Conservation (phyloP, 257 asterid genomes). For the Capsicum baccatum region DNA sequence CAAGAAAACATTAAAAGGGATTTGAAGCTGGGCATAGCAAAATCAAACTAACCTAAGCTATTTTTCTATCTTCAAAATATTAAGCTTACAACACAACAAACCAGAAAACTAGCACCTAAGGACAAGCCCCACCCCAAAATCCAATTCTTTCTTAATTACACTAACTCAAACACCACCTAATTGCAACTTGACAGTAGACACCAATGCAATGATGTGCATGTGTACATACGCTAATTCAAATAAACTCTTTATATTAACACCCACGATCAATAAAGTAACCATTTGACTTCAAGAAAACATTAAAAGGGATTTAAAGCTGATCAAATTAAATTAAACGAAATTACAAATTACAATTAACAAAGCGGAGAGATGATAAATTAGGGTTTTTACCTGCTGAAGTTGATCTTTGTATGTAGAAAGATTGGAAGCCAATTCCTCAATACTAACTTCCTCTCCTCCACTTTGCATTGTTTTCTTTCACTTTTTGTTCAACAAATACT, state of each 20-base stretch:
- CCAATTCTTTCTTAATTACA: not conserved
- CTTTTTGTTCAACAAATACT: not conserved
- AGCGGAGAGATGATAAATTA: not conserved
- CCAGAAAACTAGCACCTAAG: slow-evolving; percentile 4
- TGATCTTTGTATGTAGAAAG: slow-evolving; percentile 88
- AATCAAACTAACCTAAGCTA: slow-evolving; percentile 20
- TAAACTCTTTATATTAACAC: not conserved
- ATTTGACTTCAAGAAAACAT: not conserved
- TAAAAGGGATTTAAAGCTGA: not conserved
- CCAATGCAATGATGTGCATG: not conserved
- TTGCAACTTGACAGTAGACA: not conserved
- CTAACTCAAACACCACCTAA: not conserved
- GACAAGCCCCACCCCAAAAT: not conserved
- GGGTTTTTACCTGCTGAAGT: slow-evolving; percentile 73
- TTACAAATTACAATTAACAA: not conserved
- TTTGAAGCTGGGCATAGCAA: not conserved
- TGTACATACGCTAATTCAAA: not conserved
- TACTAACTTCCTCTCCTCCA: slow-evolving; percentile 81
- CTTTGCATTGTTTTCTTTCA: slow-evolving; percentile 29
- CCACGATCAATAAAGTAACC: not conserved
- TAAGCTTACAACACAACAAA: not conserved
- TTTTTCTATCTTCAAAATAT: not conserved
- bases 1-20: not conserved
- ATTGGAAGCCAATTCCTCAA: slow-evolving; percentile 83
- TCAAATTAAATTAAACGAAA: not conserved